These are phyloP conservation scores for Lojkania enalia DNA, from an alignment of 2,329 filamentous ascomycete genomes.

Conservation along the genomic window DNA sequence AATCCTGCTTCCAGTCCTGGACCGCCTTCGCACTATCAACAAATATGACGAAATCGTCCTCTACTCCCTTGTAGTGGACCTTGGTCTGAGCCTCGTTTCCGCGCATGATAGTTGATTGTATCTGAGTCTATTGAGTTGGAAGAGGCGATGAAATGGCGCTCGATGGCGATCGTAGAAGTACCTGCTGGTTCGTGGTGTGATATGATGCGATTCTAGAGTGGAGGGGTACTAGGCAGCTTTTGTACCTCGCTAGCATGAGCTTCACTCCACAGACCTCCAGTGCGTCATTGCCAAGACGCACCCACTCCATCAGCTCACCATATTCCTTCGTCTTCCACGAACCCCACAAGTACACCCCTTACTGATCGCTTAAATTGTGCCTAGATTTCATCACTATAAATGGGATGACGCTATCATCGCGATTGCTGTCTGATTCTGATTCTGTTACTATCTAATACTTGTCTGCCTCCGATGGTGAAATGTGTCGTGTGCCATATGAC, in stretches of 20 bases:
- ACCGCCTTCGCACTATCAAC: constrained; percentile 64
- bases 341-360: not conserved
- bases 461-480: constrained; percentile 4
- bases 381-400: constrained; percentile 1
- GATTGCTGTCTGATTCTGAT: too few species aligned
- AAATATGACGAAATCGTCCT: constrained; percentile 71
- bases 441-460: constrained; percentile 11
- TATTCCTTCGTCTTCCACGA: not conserved
- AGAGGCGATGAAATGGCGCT: constrained; percentile 6
- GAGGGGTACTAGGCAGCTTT: constrained; percentile 24
- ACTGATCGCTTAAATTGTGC: constrained; percentile 5
- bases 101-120: constrained; percentile 37
- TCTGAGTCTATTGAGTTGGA: constrained; percentile 4
- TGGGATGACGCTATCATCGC: constrained; percentile 8
- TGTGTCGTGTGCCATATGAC: constrained; percentile 8
- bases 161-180: too few species aligned
- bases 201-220: constrained; percentile 9
- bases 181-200: too few species aligned
- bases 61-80: constrained; percentile 80
- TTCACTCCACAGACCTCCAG: constrained; percentile 5
- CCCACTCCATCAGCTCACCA: too few species aligned
- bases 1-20: constrained; percentile 82
- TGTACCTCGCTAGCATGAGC: constrained; percentile 35
- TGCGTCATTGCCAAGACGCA: constrained; percentile 6
- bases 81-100: constrained; percentile 66